Evolutionary conservation across 352 stramenopile genomes (phyloP), one percentile per base, ranked within the genome.

Genomic region (Phytophthora pluvialis): DNA sequence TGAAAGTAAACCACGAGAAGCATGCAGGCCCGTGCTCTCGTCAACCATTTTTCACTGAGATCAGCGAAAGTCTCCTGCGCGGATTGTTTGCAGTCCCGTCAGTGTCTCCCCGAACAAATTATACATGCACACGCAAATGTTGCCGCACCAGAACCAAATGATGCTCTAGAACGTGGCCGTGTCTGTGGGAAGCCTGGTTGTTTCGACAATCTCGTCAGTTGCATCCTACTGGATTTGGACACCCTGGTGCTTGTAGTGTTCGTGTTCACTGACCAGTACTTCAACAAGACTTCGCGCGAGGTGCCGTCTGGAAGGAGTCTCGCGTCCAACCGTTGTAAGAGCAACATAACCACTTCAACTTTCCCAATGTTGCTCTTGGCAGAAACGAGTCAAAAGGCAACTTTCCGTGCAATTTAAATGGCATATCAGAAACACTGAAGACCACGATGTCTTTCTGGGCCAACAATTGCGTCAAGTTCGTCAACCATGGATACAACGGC

Each of bases 281-380:
- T 96, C 67, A 85, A 97, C 47, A 68, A 76, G 36, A 89, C 72
- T 5, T 77, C 85, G 52, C 72, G 75, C 2, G 94, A 98, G 51
- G 73, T 98, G 3, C 77, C 83, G 95, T 7, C 77, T 99, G 32
- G 96, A 99, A 66, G 89, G 87, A 3, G 66, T 98, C n/a, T 77
- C 60, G 9, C 73, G 75, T 21, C 21, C 21, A 21, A 21, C 21
- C 4, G 35, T 40, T 16, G 35, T 5, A 1, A n/a, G 15, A 40
- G 12, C 35, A 40, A 40, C 35, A n/a, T 40, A 40, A 40, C 9
- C 35, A 40, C 35, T n/a, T 40, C 35, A 40, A 40, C 13, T 16
- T 16, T n/a, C n/a, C 10, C 12, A 40, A 40, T 12, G 31, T 35
- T 35, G 31, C 31, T 35, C 11, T 7, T 35, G 21, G 21, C 21